Evolutionary conservation across 768 basidiomycete species (phyloP).

Genomic region (Lactarius vividus): DNA sequence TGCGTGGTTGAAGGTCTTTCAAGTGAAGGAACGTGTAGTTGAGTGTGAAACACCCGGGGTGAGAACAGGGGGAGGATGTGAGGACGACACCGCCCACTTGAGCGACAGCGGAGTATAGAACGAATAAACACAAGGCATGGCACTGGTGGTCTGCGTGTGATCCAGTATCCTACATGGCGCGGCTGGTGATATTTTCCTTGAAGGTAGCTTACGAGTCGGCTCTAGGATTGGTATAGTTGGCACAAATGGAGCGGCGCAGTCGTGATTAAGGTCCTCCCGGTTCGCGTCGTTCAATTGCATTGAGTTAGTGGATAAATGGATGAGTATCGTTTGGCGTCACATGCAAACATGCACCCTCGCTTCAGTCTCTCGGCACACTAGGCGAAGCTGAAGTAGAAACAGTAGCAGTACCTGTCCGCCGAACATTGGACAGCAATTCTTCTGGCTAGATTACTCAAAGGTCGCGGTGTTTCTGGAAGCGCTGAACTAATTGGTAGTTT

Average conservation of each 20-base stretch:
- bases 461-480: neutral
- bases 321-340: no score
- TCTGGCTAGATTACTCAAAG: neutral
- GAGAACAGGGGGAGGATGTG: neutral
- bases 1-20: no score
- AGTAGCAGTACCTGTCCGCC: conserved; percentile 1
- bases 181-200: no score
- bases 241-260: neutral
- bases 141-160: no score
- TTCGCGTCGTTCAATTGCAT: no score
- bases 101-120: conserved; percentile 6
- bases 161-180: no score
- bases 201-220: neutral
- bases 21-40: neutral
- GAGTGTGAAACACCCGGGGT: neutral
- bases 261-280: no score
- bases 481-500: neutral
- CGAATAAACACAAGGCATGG: neutral
- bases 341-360: no score
- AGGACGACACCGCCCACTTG: neutral
- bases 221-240: neutral
- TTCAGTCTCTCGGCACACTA: no score
- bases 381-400: neutral
- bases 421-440: neutral
- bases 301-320: no score